A percentile compares a stretch with the other conserved stretches of the same genome.
Evolutionary conservation across 2,329 filamentous ascomycete species (phyloP).

Genomic region (Botryotinia calthae): DNA sequence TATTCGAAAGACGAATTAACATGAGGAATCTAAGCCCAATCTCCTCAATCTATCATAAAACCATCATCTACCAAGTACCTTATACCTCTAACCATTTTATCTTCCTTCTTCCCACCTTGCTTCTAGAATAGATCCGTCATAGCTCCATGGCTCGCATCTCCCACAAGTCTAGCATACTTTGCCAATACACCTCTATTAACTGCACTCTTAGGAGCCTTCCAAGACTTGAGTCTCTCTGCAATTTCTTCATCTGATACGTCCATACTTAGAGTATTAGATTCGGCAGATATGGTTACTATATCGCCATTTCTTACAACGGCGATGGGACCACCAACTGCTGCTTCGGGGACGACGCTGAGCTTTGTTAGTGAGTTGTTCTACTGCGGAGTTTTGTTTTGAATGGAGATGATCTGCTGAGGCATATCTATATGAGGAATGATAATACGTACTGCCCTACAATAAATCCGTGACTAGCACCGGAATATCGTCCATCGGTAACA

Average conservation of each 20-base stretch:
- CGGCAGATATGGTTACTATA: constrained; percentile 80
- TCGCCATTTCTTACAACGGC: constrained; percentile 80
- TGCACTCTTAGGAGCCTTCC: constrained; percentile 67
- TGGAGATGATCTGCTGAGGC: background rate
- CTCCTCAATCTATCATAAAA: background rate
- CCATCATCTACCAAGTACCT: background rate
- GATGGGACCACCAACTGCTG: constrained; percentile 84
- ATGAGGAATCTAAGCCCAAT: background rate
- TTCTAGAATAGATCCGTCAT: constrained; percentile 73
- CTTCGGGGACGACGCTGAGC: constrained; percentile 72
- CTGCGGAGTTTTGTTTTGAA: too few species aligned
- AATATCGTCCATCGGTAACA: constrained; percentile 89
- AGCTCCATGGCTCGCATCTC: constrained; percentile 87
- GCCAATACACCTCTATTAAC: constrained; percentile 82
- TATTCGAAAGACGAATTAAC: background rate
- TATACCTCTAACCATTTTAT: background rate
- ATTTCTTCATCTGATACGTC: constrained; percentile 67
- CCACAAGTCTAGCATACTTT: constrained; percentile 85
- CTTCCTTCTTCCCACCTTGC: background rate
- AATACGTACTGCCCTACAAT: constrained; percentile 71
- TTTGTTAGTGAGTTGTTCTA: background rate
- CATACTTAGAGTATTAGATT: constrained; percentile 70
- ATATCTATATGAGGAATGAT: background rate
- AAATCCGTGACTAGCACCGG: constrained; percentile 71
- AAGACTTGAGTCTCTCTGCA: constrained; percentile 57